Conservation (phyloP, 2,329 filamentous ascomycete genomes). For the Colletotrichum scovillei region DNA sequence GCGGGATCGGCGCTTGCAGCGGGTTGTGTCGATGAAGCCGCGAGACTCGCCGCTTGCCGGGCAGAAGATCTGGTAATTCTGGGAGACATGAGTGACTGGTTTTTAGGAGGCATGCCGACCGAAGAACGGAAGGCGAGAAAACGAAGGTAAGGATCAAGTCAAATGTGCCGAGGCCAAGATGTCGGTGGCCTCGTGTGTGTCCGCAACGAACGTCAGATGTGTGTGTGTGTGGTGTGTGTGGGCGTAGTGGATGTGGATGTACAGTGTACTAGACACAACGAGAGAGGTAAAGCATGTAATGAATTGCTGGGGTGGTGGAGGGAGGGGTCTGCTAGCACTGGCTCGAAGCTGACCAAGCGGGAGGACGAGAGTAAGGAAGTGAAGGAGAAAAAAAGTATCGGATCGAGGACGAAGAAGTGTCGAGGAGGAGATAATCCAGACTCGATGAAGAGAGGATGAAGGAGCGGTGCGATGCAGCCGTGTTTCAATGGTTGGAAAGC, state of each 20-base stretch:
- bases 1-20: constrained; percentile 52
- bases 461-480: constrained; percentile 19
- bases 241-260: constrained; percentile 28
- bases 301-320: constrained; percentile 19
- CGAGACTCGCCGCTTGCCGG: constrained; percentile 82
- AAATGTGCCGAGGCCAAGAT: constrained; percentile 8
- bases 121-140: constrained; percentile 26
- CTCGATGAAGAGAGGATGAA: constrained; percentile 15
- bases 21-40: constrained; percentile 57
- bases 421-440: constrained; percentile 8
- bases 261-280: constrained; percentile 29
- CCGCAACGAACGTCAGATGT: constrained; percentile 20
- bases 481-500: constrained; percentile 33
- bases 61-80: constrained; percentile 97
- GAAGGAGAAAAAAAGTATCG: background rate
- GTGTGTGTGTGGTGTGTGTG: background rate
- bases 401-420: background rate
- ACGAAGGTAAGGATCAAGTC: constrained; percentile 23
- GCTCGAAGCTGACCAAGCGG: constrained; percentile 14
- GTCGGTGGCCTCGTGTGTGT: constrained; percentile 22
- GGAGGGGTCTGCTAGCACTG: constrained; percentile 14
- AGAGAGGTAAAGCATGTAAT: constrained; percentile 16
- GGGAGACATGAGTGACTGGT: constrained; percentile 84
- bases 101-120: constrained; percentile 36
- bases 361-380: background rate